A percentile compares a stretch with the other conserved stretches of the same genome.
phyloP scores from a whole-genome alignment of 202 grass and related monocot species.

The Miscanthus sacchariflorus region DNA sequence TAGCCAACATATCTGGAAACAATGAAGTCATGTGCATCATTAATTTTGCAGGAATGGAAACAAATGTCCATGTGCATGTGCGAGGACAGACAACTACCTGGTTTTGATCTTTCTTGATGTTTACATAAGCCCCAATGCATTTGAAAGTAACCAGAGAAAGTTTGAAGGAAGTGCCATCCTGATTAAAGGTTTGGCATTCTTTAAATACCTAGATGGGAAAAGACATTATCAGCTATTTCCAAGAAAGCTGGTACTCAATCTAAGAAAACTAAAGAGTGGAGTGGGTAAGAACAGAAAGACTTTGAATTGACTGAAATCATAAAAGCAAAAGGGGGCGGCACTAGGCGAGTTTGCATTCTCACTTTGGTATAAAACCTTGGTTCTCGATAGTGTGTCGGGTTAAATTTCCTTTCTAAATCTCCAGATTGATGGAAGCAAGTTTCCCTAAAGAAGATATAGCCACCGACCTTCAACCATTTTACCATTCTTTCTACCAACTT shows the following conservation, averaged over 20 bases:
- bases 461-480: slow-evolving; percentile 92
- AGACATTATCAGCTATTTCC: slow-evolving; percentile 17
- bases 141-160: slow-evolving; percentile 84
- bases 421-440: slow-evolving; percentile 99
- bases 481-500: slow-evolving; percentile 75
- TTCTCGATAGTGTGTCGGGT: slow-evolving; percentile 95
- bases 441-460: slow-evolving; percentile 96
- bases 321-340: background rate
- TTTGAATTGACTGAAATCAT: background rate
- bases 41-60: slow-evolving; percentile 28
- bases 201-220: slow-evolving; percentile 76
- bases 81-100: slow-evolving; percentile 58
- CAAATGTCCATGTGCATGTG: slow-evolving; percentile 3
- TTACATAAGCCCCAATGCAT: slow-evolving; percentile 90
- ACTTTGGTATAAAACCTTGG: slow-evolving; percentile 97
- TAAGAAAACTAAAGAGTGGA: slow-evolving; percentile 8
- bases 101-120: slow-evolving; percentile 97
- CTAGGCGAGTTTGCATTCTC: slow-evolving; percentile 22
- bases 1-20: slow-evolving; percentile 76
- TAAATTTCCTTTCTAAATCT: slow-evolving; percentile 90
- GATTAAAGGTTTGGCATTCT: slow-evolving; percentile 70
- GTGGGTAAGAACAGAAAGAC: background rate
- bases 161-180: slow-evolving; percentile 73
- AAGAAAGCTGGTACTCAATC: background rate
- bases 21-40: slow-evolving; percentile 8